A percentile compares a stretch with the other conserved stretches of the same genome.
Evolutionary conservation across 2,329 filamentous ascomycete species (phyloP).

Genomic region (Ophiostoma novo-ulmi): DNA sequence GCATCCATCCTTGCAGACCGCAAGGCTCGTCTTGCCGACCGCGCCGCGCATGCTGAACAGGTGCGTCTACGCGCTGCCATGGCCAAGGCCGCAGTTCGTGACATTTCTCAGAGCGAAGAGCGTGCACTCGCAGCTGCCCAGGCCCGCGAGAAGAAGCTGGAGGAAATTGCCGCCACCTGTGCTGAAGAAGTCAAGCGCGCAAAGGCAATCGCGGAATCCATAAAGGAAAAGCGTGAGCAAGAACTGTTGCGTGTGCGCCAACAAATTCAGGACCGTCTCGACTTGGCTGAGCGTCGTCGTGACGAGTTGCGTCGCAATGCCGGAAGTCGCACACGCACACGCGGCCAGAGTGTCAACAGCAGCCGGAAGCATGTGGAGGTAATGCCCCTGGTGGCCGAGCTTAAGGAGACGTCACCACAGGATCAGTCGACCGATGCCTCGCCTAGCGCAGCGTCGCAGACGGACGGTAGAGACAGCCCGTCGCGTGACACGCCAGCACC

Average conservation of each 20-base stretch:
- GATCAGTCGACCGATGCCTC: neutral
- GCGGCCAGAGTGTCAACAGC: slow-evolving; percentile 48
- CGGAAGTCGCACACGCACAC: slow-evolving; percentile 44
- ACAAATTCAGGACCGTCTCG: slow-evolving; percentile 75
- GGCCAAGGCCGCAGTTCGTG: slow-evolving; percentile 63
- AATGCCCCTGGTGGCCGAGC: slow-evolving; percentile 48
- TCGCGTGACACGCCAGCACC: slow-evolving; percentile 29
- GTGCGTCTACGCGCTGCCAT: slow-evolving; percentile 70
- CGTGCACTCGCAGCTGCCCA: slow-evolving; percentile 71
- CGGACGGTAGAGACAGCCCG: neutral
- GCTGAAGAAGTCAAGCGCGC: slow-evolving; percentile 78
- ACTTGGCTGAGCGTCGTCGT: slow-evolving; percentile 68
- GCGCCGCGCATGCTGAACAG: slow-evolving; percentile 77
- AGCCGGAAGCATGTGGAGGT: slow-evolving; percentile 45
- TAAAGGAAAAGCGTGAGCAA: slow-evolving; percentile 73
- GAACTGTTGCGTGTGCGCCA: slow-evolving; percentile 63
- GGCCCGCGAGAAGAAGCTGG: slow-evolving; percentile 72
- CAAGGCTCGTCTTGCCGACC: slow-evolving; percentile 71
- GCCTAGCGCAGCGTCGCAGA: neutral
- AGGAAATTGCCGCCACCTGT: slow-evolving; percentile 74
- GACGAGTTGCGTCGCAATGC: slow-evolving; percentile 58
- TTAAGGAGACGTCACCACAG: slow-evolving; percentile 39
- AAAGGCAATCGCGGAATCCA: slow-evolving; percentile 75
- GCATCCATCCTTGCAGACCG: slow-evolving; percentile 76
- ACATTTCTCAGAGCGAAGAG: slow-evolving; percentile 65